phyloP scores from a whole-genome alignment of 331 rosid genomes.

The Phaseolus coccineus region DNA sequence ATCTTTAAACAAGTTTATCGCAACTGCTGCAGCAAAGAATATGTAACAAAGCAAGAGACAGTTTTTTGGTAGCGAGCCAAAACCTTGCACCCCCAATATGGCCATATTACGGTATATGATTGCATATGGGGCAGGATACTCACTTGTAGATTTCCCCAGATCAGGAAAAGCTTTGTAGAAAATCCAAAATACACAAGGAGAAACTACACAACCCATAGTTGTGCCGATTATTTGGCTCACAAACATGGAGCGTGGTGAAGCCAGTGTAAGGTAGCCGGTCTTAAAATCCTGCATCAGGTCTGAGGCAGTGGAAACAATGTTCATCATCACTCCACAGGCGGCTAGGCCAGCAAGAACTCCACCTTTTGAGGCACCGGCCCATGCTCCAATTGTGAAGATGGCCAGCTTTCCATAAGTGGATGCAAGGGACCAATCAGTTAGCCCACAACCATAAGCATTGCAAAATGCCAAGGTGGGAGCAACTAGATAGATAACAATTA shows the following conservation, averaged over 20 bases:
- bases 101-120: slow-evolving; percentile 75
- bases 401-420: slow-evolving; percentile 78
- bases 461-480: slow-evolving; percentile 83
- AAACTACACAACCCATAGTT: slow-evolving; percentile 73
- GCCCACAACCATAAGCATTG: slow-evolving; percentile 80
- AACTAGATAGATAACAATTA: slow-evolving; percentile 67
- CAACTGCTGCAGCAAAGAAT: slow-evolving; percentile 63
- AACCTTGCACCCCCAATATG: slow-evolving; percentile 67
- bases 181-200: slow-evolving; percentile 82
- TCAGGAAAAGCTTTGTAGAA: slow-evolving; percentile 73
- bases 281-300: slow-evolving; percentile 81
- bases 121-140: slow-evolving; percentile 67
- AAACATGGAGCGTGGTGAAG: slow-evolving; percentile 83
- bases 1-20: slow-evolving; percentile 63
- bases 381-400: slow-evolving; percentile 79
- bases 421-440: slow-evolving; percentile 86
- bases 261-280: slow-evolving; percentile 78
- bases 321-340: slow-evolving; percentile 92
- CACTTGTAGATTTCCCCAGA: slow-evolving; percentile 50
- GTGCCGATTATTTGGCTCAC: slow-evolving; percentile 84
- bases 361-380: slow-evolving; percentile 78
- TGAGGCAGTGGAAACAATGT: slow-evolving; percentile 80
- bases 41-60: slow-evolving; percentile 67
- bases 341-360: slow-evolving; percentile 79
- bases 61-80: slow-evolving; percentile 58